Conservation (phyloP, 2,329 filamentous ascomycete species). For the Cordyceps militaris region DNA sequence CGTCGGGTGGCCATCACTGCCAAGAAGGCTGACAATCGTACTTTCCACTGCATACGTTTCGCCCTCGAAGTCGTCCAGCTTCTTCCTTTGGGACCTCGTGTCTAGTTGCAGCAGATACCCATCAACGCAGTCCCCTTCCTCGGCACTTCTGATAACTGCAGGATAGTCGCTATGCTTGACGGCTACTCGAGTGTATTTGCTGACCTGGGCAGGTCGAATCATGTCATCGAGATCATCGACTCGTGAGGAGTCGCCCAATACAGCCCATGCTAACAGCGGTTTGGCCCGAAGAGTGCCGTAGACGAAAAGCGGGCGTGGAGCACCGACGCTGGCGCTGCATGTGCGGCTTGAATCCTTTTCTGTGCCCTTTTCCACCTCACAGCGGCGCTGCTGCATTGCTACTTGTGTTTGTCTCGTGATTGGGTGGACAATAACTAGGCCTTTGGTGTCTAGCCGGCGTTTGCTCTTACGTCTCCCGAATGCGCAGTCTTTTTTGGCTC, state of each 20-base stretch:
- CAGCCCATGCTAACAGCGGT: conserved; percentile 24
- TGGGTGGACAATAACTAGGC: no score
- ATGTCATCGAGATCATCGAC: background rate
- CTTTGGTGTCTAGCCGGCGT: no score
- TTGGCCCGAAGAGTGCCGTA: conserved; percentile 24
- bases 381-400: no score
- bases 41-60: conserved; percentile 17
- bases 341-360: no score
- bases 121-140: conserved; percentile 16
- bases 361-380: no score
- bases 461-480: no score
- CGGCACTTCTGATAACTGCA: conserved; percentile 15
- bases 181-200: conserved; percentile 15
- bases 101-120: conserved; percentile 20
- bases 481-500: no score
- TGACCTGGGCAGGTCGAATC: conserved; percentile 7
- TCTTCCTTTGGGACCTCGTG: conserved; percentile 22
- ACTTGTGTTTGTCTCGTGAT: no score
- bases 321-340: no score
- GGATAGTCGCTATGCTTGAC: conserved; percentile 22
- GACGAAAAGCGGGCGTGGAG: conserved; percentile 21
- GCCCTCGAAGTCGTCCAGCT: conserved; percentile 28
- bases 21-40: conserved; percentile 13
- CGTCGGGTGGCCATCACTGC: background rate
- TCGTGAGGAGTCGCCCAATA: conserved; percentile 22